These are phyloP conservation scores for Mucor lusitanicus DNA, from an alignment of 371 early-diverging fungal species.

Conservation along the genomic window DNA sequence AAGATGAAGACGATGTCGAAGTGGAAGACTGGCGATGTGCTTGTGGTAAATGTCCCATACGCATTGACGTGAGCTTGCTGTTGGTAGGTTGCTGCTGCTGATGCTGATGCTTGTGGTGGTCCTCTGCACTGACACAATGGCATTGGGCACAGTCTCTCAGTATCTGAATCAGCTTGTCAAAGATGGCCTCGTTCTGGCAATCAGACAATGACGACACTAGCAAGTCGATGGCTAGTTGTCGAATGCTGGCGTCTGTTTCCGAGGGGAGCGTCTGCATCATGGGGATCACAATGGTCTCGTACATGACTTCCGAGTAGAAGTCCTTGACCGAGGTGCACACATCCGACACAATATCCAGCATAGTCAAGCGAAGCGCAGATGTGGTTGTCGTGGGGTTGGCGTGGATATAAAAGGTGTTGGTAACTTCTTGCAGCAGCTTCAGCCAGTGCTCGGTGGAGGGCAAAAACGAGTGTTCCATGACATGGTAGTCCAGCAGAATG, in stretches of 20 bases:
- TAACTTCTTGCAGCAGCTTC: conserved; percentile 52
- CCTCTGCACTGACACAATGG: conserved; percentile 26
- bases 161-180: conserved; percentile 46
- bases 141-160: conserved; percentile 49
- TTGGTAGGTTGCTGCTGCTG: neutral
- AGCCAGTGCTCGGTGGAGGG: conserved; percentile 70
- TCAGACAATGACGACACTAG: conserved; percentile 45
- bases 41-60: neutral
- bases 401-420: conserved; percentile 58
- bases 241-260: conserved; percentile 55
- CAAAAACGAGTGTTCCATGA: conserved; percentile 60
- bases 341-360: conserved; percentile 57
- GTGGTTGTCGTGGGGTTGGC: conserved; percentile 23
- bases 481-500: conserved; percentile 60
- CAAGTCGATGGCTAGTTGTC: conserved; percentile 51
- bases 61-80: neutral
- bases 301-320: conserved; percentile 54
- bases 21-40: neutral
- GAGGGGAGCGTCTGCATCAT: conserved; percentile 53
- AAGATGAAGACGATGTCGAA: neutral
- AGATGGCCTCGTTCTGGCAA: conserved; percentile 37
- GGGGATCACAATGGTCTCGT: conserved; percentile 56
- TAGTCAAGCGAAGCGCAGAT: conserved; percentile 42
- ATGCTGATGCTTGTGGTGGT: neutral
- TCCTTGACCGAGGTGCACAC: conserved; percentile 62